Evolutionary conservation across 2,329 filamentous ascomycete genomes (phyloP), one percentile per base, ranked within the genome.

Genomic region (Chaetomium globosum): DNA sequence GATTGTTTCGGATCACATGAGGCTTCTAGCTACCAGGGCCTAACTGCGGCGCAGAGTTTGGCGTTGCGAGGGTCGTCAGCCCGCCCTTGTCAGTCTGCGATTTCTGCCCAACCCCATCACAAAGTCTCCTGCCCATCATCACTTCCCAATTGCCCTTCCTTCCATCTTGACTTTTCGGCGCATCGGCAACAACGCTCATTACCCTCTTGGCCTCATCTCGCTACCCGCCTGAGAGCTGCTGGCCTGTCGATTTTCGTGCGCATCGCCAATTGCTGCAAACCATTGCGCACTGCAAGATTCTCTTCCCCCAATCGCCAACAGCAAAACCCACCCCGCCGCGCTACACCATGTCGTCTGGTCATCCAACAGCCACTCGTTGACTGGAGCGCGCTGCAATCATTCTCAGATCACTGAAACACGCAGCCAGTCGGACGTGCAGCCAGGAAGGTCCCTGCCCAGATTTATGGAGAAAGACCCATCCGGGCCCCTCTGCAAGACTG

Each of bases 341-440:
- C 30, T 39, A 39, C 57, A 56, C 26, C 58, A 61, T 51, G 48
- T 57, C 54, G 36, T 16, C 33, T 56, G 21, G 49, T 28, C 52
- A 21, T 55, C 16, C 28, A 55, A 23, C 51, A 28, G 58, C 48
- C 59, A 61, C 59, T 61, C 48, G 46, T 56, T 59, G 55, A 33
- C 36, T 19, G 26, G 49, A 51, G 46, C 28, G 16, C 43, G 7
- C 13, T 12, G 16, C n/a, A 33, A 8, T 21, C 30, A 43, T 54
- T 19, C 31, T 30, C 52, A 21, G n/a, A 13, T 26, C 46, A 26
- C 31, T 39, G 21, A 43, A 28, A 36, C 9, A 43, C 12, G 53
- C 54, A 49, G 33, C 63, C 63, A 65, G 59, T 65, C 46, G 59
- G 49, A 51, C 64, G 54, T 33, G 54, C 63, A 62, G 54, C 48